These are phyloP conservation scores for Cyathus striatus DNA, from an alignment of 768 basidiomycete genomes.

Conservation along the genomic window DNA sequence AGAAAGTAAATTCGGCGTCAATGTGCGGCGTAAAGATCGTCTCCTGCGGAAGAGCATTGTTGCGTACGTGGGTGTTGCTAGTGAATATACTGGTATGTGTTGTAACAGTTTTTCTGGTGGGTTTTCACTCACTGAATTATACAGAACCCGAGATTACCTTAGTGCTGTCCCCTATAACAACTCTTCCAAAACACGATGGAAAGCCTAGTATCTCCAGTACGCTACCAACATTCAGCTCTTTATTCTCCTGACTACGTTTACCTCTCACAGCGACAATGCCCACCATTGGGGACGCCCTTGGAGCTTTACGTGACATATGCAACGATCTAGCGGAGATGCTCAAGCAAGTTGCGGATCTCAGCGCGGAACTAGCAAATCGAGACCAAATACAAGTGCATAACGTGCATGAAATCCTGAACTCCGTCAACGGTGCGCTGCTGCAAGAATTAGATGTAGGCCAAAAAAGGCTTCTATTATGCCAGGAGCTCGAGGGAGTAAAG, in stretches of 20 bases:
- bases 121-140: not conserved
- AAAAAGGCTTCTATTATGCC: conserved; percentile 60
- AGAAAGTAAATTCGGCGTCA: conserved; percentile 54
- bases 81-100: conserved; percentile 60
- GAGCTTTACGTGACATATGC: conserved; percentile 58
- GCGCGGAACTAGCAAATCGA: conserved; percentile 65
- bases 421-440: conserved; percentile 47
- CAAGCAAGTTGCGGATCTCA: conserved; percentile 62
- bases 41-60: conserved; percentile 58
- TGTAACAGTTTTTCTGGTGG: not conserved
- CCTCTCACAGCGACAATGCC: conserved; percentile 59
- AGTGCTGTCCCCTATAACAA: conserved; percentile 63
- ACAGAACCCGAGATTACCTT: conserved; percentile 71
- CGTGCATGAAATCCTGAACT: conserved; percentile 60
- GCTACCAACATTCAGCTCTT: conserved; percentile 10
- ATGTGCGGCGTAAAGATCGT: conserved; percentile 49
- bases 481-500: conserved; percentile 50
- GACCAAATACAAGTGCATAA: conserved; percentile 70
- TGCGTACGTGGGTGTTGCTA: conserved; percentile 64
- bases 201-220: conserved; percentile 52
- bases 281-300: conserved; percentile 68
- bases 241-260: conserved; percentile 2
- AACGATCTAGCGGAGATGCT: conserved; percentile 55
- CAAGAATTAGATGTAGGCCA: conserved; percentile 66
- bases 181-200: conserved; percentile 53